Base-by-base conservation (phyloP, 2,329 filamentous ascomycete species). In the Neofusicoccum umdonicola region DNA sequence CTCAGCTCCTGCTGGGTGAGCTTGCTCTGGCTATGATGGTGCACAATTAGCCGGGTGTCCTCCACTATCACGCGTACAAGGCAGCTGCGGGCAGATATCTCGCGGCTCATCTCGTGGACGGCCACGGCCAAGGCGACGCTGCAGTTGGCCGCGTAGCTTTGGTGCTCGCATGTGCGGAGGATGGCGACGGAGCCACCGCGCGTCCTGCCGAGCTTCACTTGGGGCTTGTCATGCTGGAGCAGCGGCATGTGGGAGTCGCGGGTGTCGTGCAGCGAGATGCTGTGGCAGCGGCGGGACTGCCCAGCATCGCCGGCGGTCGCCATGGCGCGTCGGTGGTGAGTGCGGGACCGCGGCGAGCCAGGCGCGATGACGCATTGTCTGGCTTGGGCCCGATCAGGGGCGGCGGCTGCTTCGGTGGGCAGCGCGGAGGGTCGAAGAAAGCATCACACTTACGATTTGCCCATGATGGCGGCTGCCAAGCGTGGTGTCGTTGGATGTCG, bases 1-100 rank as follows among this genome's bases (percentile, higher is more conserved):
- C 87, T 87, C 76, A 99, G 90, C 85, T 99, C 93, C 80, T 97
- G 90, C 78, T 95, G 92, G 66, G 93, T 97, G 77, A 99, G 90
- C 84, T 98, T 99, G 73, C 94, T 98, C 85, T 98, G 95, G 82
- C 95, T 99, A 76, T 71, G 69, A 67, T 68, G 69, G 67, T 57
- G 67, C 65, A 77, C 66, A 57, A 71, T 78, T 71, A 78, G 76
- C 73, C 66, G 68, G 57, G 73, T 57, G 34, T 70, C 69, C 67
- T 72, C 63, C 61, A 75, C 19, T n/a, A 66, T 68, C 54, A 75
- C 48, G 51, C 68, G 54, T 22, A 70, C 65, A 45, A 75, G 66
- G 54, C 65, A 65, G 63, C 68, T 68, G 52, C 69, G 67, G 51
- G 67, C 64, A 13, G 68, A 67, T 52, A 77, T 68, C 51, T 69